Conservation (phyloP, 1,284 basidiomycete genomes). For the Trametes pubescens region DNA sequence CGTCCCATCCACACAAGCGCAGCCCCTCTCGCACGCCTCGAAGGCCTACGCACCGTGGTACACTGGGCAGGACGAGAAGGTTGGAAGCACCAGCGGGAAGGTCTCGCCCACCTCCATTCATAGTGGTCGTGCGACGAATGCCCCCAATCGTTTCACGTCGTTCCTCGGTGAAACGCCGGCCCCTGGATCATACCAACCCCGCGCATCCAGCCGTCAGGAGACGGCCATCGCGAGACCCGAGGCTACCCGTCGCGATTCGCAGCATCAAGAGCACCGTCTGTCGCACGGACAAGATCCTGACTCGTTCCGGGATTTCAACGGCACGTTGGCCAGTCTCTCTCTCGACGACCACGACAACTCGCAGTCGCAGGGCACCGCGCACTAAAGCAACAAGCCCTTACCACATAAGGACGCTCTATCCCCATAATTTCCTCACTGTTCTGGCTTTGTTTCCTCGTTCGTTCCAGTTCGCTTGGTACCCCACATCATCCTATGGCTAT, state of each 20-base stretch:
- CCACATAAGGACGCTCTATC: slow-evolving; percentile 17
- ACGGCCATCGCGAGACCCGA: slow-evolving; percentile 52
- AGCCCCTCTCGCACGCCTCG: slow-evolving; percentile 49
- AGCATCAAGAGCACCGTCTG: slow-evolving; percentile 52
- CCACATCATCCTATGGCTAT: slow-evolving; percentile 37
- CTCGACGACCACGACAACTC: slow-evolving; percentile 52
- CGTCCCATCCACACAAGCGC: slow-evolving; percentile 29
- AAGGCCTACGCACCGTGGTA: slow-evolving; percentile 58
- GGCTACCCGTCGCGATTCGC: slow-evolving; percentile 35
- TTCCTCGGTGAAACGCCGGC: slow-evolving; percentile 48
- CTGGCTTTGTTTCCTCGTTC: slow-evolving; percentile 31
- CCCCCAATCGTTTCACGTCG: slow-evolving; percentile 52
- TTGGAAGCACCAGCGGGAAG: slow-evolving; percentile 44
- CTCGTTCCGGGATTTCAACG: slow-evolving; percentile 72
- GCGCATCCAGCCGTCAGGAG: slow-evolving; percentile 54
- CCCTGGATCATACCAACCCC: slow-evolving; percentile 44
- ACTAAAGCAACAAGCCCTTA: slow-evolving; percentile 23
- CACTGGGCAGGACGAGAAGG: slow-evolving; percentile 43
- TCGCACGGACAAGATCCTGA: slow-evolving; percentile 53
- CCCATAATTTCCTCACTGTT: slow-evolving; percentile 17
- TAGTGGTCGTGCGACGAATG: slow-evolving; percentile 39
- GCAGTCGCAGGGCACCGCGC: slow-evolving; percentile 33
- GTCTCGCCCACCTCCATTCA: slow-evolving; percentile 52
- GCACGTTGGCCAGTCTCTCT: slow-evolving; percentile 77
- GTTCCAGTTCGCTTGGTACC: slow-evolving; percentile 24